Percentiles rank a stretch among this genome's conserved stretches.
These are phyloP conservation scores for Macrolepiota dolichaula DNA, from an alignment of 768 basidiomycete species.

Conservation along the genomic window DNA sequence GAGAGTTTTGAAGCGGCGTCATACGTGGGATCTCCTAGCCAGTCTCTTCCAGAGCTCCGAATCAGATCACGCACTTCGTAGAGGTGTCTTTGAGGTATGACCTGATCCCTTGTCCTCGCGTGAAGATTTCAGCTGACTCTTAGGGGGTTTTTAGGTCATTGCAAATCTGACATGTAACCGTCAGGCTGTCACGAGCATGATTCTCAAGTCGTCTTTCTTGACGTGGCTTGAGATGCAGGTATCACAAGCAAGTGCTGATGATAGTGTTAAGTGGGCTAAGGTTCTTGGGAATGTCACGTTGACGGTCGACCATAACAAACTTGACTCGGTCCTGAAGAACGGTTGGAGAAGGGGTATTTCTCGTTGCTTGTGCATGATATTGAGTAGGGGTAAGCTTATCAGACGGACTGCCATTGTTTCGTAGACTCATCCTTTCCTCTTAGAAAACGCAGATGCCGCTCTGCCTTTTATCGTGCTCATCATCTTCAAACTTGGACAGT, in stretches of 20 bases:
- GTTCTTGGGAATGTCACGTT: slow-evolving; percentile 63
- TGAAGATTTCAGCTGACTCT: not conserved
- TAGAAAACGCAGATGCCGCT: not conserved
- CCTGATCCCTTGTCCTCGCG: not conserved
- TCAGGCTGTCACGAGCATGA: slow-evolving; percentile 66
- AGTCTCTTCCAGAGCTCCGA: slow-evolving; percentile 72
- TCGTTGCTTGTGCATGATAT: not conserved
- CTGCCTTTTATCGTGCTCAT: not conserved
- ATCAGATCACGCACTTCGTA: slow-evolving; percentile 48
- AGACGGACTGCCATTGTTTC: no score
- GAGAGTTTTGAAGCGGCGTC: slow-evolving; percentile 73
- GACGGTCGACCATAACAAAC: slow-evolving; percentile 43
- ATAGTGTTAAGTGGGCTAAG: slow-evolving; percentile 58
- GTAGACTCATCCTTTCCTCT: not conserved
- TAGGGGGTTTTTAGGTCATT: slow-evolving; percentile 52
- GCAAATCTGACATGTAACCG: slow-evolving; percentile 69
- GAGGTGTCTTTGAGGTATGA: slow-evolving; percentile 66
- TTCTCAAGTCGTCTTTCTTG: slow-evolving; percentile 69
- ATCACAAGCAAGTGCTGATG: slow-evolving; percentile 24
- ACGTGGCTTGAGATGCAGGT: slow-evolving; percentile 84
- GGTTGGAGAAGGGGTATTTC: slow-evolving; percentile 2
- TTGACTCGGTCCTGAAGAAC: slow-evolving; percentile 29
- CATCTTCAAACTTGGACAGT: not conserved
- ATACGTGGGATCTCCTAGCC: slow-evolving; percentile 86
- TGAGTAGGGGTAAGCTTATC: not conserved